Evolutionary conservation across 495 filamentous ascomycete genomes (phyloP).

Genomic region (Xylaria palmicola): DNA sequence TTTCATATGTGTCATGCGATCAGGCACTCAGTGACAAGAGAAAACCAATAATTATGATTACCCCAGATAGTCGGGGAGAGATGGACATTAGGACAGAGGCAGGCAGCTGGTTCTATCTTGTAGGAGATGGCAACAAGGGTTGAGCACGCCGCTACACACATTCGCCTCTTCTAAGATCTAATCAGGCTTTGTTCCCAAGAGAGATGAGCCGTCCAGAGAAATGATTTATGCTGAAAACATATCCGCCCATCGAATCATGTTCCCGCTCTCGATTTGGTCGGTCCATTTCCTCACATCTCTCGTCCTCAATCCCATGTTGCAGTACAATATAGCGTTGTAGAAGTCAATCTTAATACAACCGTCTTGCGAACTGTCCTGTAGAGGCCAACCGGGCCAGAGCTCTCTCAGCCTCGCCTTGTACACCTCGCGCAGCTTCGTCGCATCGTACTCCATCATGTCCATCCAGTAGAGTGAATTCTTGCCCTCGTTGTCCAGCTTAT

Average conservation of each 20-base stretch:
- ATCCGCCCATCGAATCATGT: not conserved
- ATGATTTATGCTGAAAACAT: no score
- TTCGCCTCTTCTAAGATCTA: no score
- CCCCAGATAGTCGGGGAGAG: no score
- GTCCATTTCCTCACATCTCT: not conserved
- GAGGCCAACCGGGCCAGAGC: constrained; percentile 21
- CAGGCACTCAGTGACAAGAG: no score
- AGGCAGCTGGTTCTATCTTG: no score
- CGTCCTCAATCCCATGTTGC: not conserved
- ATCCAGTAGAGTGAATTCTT: constrained; percentile 38
- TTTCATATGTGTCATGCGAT: no score
- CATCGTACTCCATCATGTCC: constrained; percentile 39
- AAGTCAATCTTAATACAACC: not conserved
- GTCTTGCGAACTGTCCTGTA: not conserved
- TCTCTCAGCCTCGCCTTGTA: constrained; percentile 28
- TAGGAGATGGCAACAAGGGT: no score
- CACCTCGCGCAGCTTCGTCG: constrained; percentile 34
- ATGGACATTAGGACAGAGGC: no score
- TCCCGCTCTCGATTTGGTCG: not conserved
- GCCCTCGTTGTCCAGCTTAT: constrained; percentile 34
- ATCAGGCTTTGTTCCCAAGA: no score
- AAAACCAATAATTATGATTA: no score
- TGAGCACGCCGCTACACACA: no score
- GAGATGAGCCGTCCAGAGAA: no score
- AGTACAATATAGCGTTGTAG: not conserved